A percentile compares a stretch with the other conserved stretches of the same genome.
phyloP scores from a whole-genome alignment of 768 basidiomycete genomes.

The Lactarius deliciosus region DNA sequence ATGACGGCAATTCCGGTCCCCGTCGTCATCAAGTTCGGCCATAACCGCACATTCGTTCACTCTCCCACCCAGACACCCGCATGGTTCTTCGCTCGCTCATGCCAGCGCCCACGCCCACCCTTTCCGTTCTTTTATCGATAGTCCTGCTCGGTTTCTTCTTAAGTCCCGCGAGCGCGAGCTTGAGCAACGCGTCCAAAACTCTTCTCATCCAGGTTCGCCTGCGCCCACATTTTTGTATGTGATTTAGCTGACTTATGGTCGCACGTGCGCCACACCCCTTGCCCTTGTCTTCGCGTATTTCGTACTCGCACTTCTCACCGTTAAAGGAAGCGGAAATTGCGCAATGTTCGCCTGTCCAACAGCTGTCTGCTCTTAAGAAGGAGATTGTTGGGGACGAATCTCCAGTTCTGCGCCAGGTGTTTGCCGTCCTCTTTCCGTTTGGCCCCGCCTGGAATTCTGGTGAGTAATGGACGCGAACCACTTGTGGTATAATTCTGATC shows the following conservation, averaged over 20 bases:
- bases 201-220: conserved; percentile 26
- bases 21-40: background rate
- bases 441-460: conserved; percentile 86
- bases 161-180: conserved; percentile 13
- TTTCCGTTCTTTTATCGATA: conserved; percentile 24
- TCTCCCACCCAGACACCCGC: conserved; percentile 2
- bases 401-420: conserved; percentile 75
- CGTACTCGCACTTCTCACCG: conserved; percentile 14
- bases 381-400: conserved; percentile 63
- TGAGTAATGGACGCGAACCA: conserved; percentile 31
- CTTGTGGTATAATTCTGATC: background rate
- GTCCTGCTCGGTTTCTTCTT: conserved; percentile 13
- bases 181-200: background rate
- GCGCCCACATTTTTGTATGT: background rate
- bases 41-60: background rate
- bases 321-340: conserved; percentile 46
- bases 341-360: conserved; percentile 42
- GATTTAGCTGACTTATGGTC: conserved; percentile 22
- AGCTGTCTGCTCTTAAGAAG: conserved; percentile 58
- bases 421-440: conserved; percentile 83
- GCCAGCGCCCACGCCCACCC: conserved; percentile 4
- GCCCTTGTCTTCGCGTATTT: conserved; percentile 1
- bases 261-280: conserved; percentile 30
- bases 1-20: background rate
- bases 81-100: conserved; percentile 10